A percentile compares a stretch with the other conserved stretches of the same genome.
Conservation (phyloP, 257 asterid genomes). For the Nicotiana obtusifolia region DNA sequence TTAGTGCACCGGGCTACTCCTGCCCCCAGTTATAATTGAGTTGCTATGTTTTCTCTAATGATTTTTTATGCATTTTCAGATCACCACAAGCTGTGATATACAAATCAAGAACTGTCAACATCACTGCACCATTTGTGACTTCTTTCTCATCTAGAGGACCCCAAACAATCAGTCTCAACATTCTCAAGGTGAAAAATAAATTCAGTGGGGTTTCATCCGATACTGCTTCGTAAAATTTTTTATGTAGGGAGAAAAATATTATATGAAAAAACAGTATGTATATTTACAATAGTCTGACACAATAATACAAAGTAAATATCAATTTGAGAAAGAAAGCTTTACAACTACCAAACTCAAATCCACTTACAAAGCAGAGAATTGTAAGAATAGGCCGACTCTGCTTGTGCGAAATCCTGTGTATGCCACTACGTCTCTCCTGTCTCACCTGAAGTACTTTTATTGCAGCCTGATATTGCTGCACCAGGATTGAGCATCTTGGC, state of each 20-base stretch:
- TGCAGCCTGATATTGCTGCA: slow-evolving; percentile 80
- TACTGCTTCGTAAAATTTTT: not conserved
- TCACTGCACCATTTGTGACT: slow-evolving; percentile 43
- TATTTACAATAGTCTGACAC: no score
- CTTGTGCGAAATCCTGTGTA: not conserved
- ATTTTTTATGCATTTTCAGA: slow-evolving; percentile 15
- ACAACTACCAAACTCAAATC: no score
- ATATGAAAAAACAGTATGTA: not conserved
- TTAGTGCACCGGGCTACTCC: no score
- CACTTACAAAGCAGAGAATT: no score
- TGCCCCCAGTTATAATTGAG: no score
- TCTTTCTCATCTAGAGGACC: slow-evolving; percentile 88
- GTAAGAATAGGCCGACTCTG: not conserved
- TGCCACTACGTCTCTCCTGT: no score
- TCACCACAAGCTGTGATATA: slow-evolving; percentile 47
- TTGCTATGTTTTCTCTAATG: not conserved
- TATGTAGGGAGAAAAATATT: not conserved
- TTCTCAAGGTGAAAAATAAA: slow-evolving; percentile 56
- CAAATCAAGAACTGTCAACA: slow-evolving; percentile 31
- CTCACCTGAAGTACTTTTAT: not conserved
- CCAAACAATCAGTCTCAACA: slow-evolving; percentile 28
- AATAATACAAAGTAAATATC: no score
- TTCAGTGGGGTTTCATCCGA: not conserved
- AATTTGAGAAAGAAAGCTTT: no score
- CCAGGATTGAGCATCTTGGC: slow-evolving; percentile 80